Base-by-base conservation (phyloP, 169 alveolate species). In the Plasmodium cynomolgi region DNA sequence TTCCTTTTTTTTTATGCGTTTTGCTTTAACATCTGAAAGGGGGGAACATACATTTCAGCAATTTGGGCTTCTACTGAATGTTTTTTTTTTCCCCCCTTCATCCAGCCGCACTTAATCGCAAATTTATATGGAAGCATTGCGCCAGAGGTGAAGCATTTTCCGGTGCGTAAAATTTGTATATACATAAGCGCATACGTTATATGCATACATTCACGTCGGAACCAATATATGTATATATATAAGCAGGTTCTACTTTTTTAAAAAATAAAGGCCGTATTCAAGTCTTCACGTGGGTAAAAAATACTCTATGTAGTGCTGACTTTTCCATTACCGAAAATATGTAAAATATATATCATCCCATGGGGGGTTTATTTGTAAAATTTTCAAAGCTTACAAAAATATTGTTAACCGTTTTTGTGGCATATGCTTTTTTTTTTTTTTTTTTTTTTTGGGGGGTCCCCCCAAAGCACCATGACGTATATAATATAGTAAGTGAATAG, bases 341-440 rank as follows among this genome's bases (percentile, higher is more conserved):
- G 62, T 50, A 50, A 50, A 50, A 50, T 13, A 50, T 15, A 50
- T 50, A 50, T 17, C n/a, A n/a, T n/a, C n/a, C 26, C 62, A 13
- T 17, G 62, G 62, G 62, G 62, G 7, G n/a, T n/a, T 50, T 50
- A 50, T 50, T 50, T 50, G 62, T 50, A 50, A 50, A 50, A 50
- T 50, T 50, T 50, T 17, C 62, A 50, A 50, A 50, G 62, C 20
- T 50, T 50, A 50, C 23, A 50, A 50, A 50, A 50, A 50, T 50
- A 50, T 50, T 68, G 34, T 15, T 58, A 58, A 1, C 13, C 74
- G 23, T 6, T 58, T 58, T 58, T 17, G 31, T 58, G 33, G 74
- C 74, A n/a, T 58, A 58, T 26, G 23, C 47, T 77, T 77, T 34
- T 77, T 77, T 77, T 77, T 77, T 34, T 37, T 39, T 77, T 34